Percentiles rank a stretch among this genome's conserved stretches.
Evolutionary conservation across 306 rosid genomes (phyloP).

Genomic region (Sindora glabra): DNA sequence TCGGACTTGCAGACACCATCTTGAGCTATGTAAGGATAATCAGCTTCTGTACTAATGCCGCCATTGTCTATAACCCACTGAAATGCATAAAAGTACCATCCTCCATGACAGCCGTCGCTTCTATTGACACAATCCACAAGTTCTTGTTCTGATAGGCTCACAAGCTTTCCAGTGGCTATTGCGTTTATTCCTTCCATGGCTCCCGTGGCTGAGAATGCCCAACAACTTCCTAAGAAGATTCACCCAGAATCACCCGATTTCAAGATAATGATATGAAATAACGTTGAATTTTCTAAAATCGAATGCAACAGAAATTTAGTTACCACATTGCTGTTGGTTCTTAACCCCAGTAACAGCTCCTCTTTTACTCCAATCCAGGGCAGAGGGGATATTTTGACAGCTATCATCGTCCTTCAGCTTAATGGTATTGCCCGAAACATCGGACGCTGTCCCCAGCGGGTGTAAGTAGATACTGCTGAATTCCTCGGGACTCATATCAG

Average conservation of each 20-base stretch:
- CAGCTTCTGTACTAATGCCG: conserved; percentile 50
- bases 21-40: conserved; percentile 44
- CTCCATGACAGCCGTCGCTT: conserved; percentile 53
- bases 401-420: neutral
- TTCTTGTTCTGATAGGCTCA: conserved; percentile 54
- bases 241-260: neutral
- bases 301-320: neutral
- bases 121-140: conserved; percentile 60
- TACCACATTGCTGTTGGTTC: conserved; percentile 54
- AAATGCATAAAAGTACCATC: conserved; percentile 62
- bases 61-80: conserved; percentile 59
- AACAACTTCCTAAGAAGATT: conserved; percentile 43
- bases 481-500: conserved; percentile 52
- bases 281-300: no score
- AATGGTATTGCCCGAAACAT: neutral
- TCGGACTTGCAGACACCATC: conserved; percentile 53
- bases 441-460: conserved; percentile 12
- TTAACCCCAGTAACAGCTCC: conserved; percentile 51
- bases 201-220: conserved; percentile 61
- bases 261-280: neutral
- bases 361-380: conserved; percentile 52
- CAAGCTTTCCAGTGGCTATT: conserved; percentile 43
- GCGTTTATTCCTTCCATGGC: conserved; percentile 70
- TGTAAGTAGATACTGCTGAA: conserved; percentile 25
- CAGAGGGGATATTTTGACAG: conserved; percentile 35